Base-by-base conservation (phyloP, 495 filamentous ascomycete species). In the Daldinia loculata region DNA sequence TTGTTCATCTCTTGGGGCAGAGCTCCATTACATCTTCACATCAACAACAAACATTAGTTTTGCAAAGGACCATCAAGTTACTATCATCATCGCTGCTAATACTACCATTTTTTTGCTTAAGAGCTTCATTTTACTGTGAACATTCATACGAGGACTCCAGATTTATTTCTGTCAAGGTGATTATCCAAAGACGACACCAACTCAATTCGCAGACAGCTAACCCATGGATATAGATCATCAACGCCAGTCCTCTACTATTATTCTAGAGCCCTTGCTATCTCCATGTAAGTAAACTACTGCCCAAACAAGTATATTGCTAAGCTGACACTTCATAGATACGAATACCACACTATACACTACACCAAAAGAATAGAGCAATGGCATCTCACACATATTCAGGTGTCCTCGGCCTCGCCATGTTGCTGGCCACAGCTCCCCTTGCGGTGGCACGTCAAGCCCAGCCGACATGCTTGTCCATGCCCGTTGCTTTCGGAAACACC, bases 21-120 rank as follows among this genome's bases (percentile, higher is more conserved):
- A 30, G 4, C 34, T 69, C 12, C 3, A n/a, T 60, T 15, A 29
- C 56, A 45, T 59, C 39, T 53, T 50, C 36, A 61, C 69, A 45
- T 45, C 62, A 45, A 32, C 69, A 66, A 57, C 66, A 30, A 27
- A 57, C 41, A 38, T 52, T 38, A 66, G 38, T 58, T 62, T 62
- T 56, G 32, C 55, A 61, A 30, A 26, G 6, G 57, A 53, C 27
- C 2, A 26, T 55, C 29, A 11, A 39, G 24, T 48, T 53, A 32
- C 60, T 52, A 71, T 56, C 27, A 58, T 63, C 43, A 55, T 59
- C 17, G 39, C 32, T 67, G 19, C 27, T 59, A 61, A 43, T 59
- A 61, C 48, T 63, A n/a, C 59, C 32, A 63, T 19, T 56, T 59
- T 59, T 24, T 59, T 55, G 41, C 22, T 63, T 39, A 9, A 53